Evolutionary conservation across 805 yeast species (phyloP), one percentile per base, ranked within the genome.

Genomic region (Candida ipomoeae): DNA sequence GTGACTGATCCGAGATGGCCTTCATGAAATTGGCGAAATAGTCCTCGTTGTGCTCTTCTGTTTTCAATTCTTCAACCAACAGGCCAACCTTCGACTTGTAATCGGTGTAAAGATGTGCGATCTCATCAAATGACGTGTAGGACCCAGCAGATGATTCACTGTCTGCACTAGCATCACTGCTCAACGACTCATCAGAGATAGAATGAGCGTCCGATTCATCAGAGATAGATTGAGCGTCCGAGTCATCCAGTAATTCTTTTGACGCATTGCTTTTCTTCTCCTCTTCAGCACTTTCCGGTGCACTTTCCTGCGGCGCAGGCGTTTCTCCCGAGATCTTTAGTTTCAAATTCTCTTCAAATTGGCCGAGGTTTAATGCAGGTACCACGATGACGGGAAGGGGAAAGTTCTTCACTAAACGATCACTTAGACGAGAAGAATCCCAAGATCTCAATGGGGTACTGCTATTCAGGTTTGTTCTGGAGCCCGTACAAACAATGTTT

Each of bases 361-460:
- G 55, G 40, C 70, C 70, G 81, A 81, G 74, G 49, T 82, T 81
- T 54, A 71, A 62, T 2, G 87, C 82, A 1, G 90, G 87, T 0
- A 81, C 84, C 44, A 84, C 78, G 21, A 85, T 74, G n/a, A 82
- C 78, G 0, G 91, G 90, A 14, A 84, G 75, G 3, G 84, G 82
- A 56, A 77, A 82, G 58, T 78, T 79, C 59, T 81, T 82, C 29
- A 85, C 85, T 42, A 84, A 69, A 44, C 87, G 68, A 61, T 84
- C 88, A 21, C 86, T 77, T 37, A 85, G 66, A 55, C 85, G 79
- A 31, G 84, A 77, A 5, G 86, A 79, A 38, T 68, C 68, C 86
- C 89, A 81, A 21, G 84, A 74, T 51, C 78, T 70, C 21, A 81
- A 69, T 2, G 85, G 83, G 0, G 82, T 82, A 39, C 78, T 65